Evolutionary conservation across 345 rosid genomes (phyloP).

Genomic region (Salix arbutifolia): DNA sequence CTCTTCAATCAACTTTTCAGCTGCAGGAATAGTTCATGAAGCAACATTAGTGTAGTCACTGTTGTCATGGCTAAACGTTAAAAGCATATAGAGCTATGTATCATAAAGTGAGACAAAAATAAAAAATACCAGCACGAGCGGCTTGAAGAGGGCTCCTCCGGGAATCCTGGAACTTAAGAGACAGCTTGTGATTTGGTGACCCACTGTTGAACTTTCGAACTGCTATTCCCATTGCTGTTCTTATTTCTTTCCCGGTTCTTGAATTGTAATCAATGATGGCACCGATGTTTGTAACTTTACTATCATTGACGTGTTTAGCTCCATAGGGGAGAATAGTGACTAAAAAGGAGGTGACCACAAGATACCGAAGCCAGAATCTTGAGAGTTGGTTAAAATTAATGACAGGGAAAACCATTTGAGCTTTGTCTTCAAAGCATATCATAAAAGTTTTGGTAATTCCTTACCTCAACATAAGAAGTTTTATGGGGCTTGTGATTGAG

Average conservation of each 20-base stretch:
- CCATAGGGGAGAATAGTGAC: constrained; percentile 14
- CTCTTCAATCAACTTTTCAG: constrained; percentile 35
- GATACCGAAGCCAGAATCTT: constrained; percentile 8
- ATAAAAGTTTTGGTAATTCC: no score
- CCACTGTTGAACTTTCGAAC: constrained; percentile 21
- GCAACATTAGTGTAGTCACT: not conserved
- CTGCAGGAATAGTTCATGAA: constrained; percentile 16
- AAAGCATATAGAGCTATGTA: no score
- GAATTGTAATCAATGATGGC: constrained; percentile 37
- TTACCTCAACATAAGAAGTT: no score
- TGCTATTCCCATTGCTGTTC: constrained; percentile 40
- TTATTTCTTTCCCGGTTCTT: constrained; percentile 35
- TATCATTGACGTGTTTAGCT: not conserved
- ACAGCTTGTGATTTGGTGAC: constrained; percentile 19
- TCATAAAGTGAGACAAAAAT: not conserved
- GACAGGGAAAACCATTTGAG: not conserved
- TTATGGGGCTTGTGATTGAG: no score
- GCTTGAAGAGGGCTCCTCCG: constrained; percentile 24
- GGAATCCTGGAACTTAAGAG: constrained; percentile 27
- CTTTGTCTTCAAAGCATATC: not conserved
- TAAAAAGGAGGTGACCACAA: constrained; percentile 3
- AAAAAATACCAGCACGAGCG: constrained; percentile 30
- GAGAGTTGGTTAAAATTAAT: not conserved
- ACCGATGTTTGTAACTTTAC: constrained; percentile 27
- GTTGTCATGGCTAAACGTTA: no score